phyloP scores from a whole-genome alignment of 2,329 filamentous ascomycete species.

The Herpotrichia juniperi region DNA sequence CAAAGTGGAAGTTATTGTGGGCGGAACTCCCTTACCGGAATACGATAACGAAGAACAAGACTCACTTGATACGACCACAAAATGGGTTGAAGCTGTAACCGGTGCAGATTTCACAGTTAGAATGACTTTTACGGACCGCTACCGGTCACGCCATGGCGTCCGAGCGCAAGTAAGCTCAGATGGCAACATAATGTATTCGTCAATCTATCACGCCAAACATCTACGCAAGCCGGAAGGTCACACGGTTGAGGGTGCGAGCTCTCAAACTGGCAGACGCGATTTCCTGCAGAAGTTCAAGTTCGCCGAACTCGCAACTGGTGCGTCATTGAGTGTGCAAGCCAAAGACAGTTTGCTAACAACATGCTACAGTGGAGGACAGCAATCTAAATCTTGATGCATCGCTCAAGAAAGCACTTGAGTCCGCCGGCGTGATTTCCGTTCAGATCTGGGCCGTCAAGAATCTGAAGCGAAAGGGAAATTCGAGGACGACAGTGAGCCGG shows the following conservation, averaged over 20 bases:
- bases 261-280: background rate
- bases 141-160: background rate
- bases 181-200: background rate
- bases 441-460: background rate
- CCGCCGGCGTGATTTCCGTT: background rate
- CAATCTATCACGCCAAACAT: background rate
- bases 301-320: background rate
- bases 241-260: background rate
- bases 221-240: background rate
- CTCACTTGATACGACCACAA: background rate
- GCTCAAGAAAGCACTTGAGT: background rate
- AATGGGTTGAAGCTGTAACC: background rate
- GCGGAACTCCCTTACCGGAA: background rate
- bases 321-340: too few species aligned
- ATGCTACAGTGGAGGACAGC: background rate
- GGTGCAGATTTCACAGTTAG: background rate
- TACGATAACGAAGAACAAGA: background rate
- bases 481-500: background rate
- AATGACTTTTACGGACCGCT: background rate
- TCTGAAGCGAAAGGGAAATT: background rate
- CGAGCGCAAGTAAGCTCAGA: background rate
- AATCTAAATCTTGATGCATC: background rate
- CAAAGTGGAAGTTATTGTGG: background rate
- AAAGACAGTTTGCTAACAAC: background rate
- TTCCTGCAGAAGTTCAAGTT: background rate